Evolutionary conservation across 129 eudicot genomes (phyloP), one percentile per base, ranked within the genome.

Genomic region (Dittrichia graveolens): DNA sequence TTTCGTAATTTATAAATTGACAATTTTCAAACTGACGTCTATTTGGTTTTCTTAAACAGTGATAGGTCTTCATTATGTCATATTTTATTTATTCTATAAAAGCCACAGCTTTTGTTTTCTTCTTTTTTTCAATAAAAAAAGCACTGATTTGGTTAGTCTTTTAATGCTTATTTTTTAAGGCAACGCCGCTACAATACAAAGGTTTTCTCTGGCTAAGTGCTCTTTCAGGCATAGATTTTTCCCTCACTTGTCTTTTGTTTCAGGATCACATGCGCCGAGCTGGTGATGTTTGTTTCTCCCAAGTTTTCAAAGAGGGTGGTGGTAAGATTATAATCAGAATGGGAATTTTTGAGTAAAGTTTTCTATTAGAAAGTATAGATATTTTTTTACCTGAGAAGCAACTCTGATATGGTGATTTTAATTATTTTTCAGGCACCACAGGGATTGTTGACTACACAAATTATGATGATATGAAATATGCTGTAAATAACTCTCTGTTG

Each of bases 211-310:
- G 35, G n/a, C 47, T n/a, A 34, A 35, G 47, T 9, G 10, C 47
- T 14, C 6, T 24, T 65, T 45, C 55, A 0, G 12, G 39, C 19
- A n/a, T 45, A 8, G 46, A 7, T 72, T 60, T 73, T 64, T 19
- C 55, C 5, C 37, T 65, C 24, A 75, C 67, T 40, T 69, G 6
- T 35, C 31, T 42, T 45, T 9, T 83, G 6, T 61, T 76, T 46
- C 64, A 92, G 97, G 97, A 92, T 80, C 97, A 92, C 75, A 92
- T 92, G 97, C 97, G 97, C 31, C 85, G 89, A 3, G 97, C 96
- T 42, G 97, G 97, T 58, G 97, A 92, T 81, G 97, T 92, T 45
- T 92, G 97, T 67, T 92, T 92, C 68, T 87, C 97, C 71, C 89
- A 92, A 78, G 97, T 92, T 71, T 92, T 86, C 64, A 87, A 84